Evolutionary conservation across 176 grass and related monocot genomes (phyloP).

Genomic region (Eremochloa ophiuroides): DNA sequence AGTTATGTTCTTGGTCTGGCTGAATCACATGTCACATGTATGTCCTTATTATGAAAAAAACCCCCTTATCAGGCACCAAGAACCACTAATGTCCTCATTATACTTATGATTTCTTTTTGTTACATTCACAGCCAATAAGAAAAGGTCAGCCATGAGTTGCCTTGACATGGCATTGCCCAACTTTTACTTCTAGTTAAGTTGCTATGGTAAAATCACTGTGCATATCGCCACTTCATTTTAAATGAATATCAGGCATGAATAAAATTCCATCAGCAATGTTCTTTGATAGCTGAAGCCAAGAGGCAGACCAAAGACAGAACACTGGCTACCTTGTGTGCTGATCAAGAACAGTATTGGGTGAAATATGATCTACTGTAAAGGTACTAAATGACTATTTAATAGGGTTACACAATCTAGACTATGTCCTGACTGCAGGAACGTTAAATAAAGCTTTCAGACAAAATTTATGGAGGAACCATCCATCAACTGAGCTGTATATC

Average conservation of each 20-base stretch:
- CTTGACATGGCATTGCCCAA: slow-evolving; percentile 8
- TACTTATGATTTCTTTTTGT: not conserved
- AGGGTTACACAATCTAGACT: not conserved
- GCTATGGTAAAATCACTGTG: not conserved
- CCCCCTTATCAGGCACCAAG: not conserved
- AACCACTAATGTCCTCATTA: not conserved
- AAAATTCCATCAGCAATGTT: not conserved
- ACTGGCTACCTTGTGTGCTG: not conserved
- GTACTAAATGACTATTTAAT: not conserved
- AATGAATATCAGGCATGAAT: not conserved
- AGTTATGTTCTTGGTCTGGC: slow-evolving; percentile 21
- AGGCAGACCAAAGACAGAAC: not conserved
- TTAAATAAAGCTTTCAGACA: slow-evolving; percentile 15
- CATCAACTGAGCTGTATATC: not conserved
- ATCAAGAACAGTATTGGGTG: not conserved
- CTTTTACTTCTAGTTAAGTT: slow-evolving; percentile 6
- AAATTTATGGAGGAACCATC: not conserved
- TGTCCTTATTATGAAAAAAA: not conserved
- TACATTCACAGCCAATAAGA: not conserved
- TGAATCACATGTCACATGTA: not conserved
- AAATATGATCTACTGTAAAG: not conserved
- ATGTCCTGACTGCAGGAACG: not conserved
- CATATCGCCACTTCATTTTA: too few species aligned
- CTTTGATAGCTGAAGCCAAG: not conserved
- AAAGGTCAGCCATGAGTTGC: not conserved